Evolutionary conservation across 1,284 basidiomycete genomes (phyloP).

Genomic region (Coniferiporia sulphurascens): DNA sequence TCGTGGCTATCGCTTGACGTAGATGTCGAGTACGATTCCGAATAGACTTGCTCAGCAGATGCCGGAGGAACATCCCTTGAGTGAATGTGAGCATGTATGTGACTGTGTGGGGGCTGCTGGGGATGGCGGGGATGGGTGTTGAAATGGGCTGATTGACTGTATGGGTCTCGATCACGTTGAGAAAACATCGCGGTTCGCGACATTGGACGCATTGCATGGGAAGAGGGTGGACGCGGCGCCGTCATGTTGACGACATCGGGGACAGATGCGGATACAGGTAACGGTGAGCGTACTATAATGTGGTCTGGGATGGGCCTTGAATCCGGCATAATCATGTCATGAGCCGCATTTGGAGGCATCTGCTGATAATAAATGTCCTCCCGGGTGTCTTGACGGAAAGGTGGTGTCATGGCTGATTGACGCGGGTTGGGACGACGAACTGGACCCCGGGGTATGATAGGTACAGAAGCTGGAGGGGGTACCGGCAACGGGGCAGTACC

Average conservation of each 20-base stretch:
- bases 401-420: not conserved
- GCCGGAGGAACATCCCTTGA: constrained; percentile 6
- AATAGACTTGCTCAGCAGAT: constrained; percentile 5
- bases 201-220: not conserved
- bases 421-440: not conserved
- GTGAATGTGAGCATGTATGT: not conserved
- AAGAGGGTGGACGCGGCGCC: not conserved
- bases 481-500: constrained; percentile 3
- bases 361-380: too few relatives aligned
- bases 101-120: not conserved
- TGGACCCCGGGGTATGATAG: not conserved
- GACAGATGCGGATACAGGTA: not conserved
- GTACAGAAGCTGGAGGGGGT: constrained; percentile 9
- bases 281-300: constrained; percentile 17
- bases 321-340: not conserved
- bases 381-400: not conserved
- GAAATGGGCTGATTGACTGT: not conserved
- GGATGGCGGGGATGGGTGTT: not conserved
- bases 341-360: not conserved
- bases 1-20: not conserved
- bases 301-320: constrained; percentile 10
- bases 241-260: not conserved
- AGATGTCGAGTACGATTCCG: not conserved
- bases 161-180: not conserved
- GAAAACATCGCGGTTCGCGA: not conserved